Conservation (phyloP, 2,329 filamentous ascomycete species). For the Penicillium crustosum region DNA sequence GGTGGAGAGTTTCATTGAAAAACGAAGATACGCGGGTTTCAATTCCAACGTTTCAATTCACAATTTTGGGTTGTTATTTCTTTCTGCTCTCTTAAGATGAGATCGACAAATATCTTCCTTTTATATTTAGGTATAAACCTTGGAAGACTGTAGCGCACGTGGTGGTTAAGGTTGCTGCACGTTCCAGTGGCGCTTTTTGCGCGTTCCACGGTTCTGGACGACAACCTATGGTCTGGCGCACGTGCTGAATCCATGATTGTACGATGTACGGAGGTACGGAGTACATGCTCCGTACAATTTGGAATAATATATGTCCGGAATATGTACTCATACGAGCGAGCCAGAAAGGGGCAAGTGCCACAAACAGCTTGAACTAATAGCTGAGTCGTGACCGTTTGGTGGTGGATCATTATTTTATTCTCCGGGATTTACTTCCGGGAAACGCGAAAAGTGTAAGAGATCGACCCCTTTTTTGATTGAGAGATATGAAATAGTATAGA, state of each 20-base stretch:
- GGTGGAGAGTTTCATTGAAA: constrained; percentile 59
- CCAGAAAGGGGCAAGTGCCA: neutral
- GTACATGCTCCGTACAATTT: neutral
- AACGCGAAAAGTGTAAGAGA: neutral
- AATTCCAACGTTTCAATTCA: neutral
- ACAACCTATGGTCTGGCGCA: neutral
- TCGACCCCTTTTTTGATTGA: constrained; percentile 2
- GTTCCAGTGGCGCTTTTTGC: neutral
- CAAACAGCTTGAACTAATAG: neutral
- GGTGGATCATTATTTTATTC: constrained; percentile 3
- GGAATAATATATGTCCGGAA: neutral
- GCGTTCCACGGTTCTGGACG: neutral
- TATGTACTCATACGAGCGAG: neutral
- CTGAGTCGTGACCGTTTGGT: neutral
- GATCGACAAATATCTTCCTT: constrained; percentile 13
- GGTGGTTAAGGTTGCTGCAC: neutral
- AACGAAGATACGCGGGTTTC: constrained; percentile 1
- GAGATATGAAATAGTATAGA: constrained; percentile 8
- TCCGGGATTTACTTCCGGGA: neutral
- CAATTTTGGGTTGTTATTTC: neutral
- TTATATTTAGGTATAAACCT: neutral
- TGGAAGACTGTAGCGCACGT: neutral
- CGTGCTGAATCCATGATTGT: neutral
- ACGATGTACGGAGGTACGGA: neutral
- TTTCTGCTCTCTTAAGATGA: neutral